Conservation (phyloP, 345 rosid genomes). For the Leavenworthia alabamica region DNA sequence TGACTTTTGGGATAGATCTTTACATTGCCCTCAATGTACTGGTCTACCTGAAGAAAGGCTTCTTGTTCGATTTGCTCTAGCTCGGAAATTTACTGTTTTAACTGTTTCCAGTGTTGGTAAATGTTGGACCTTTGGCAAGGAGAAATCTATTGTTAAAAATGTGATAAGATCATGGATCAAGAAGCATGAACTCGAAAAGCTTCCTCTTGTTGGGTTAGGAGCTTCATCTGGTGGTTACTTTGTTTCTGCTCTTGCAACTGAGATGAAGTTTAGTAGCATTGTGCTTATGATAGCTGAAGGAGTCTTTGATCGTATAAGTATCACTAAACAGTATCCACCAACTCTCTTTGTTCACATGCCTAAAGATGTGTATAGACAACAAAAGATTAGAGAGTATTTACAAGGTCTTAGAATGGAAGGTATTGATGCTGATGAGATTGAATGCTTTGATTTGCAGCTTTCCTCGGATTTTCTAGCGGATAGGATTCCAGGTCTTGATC, state of each 20-base stretch:
- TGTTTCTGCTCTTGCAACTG: slow-evolving; percentile 61
- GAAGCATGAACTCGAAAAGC: slow-evolving; percentile 46
- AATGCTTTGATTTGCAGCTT: slow-evolving; percentile 63
- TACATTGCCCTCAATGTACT: slow-evolving; percentile 50
- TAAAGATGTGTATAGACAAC: slow-evolving; percentile 57
- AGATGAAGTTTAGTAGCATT: slow-evolving; percentile 58
- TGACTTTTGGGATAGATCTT: slow-evolving; percentile 81
- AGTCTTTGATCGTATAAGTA: slow-evolving; percentile 50
- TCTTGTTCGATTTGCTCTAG: slow-evolving; percentile 57
- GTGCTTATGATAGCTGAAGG: slow-evolving; percentile 88
- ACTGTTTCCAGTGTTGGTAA: slow-evolving; percentile 59
- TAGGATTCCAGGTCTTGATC: slow-evolving; percentile 56
- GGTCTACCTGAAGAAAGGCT: slow-evolving; percentile 83
- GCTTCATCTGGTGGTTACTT: slow-evolving; percentile 96
- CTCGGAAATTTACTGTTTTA: slow-evolving; percentile 52
- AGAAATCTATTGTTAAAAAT: slow-evolving; percentile 42
- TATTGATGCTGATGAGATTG: slow-evolving; percentile 67
- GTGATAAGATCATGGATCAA: slow-evolving; percentile 56
- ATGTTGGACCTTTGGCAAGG: slow-evolving; percentile 74
- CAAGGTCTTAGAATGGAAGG: slow-evolving; percentile 51
- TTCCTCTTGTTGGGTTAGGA: slow-evolving; percentile 85
- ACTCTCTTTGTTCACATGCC: slow-evolving; percentile 96
- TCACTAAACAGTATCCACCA: slow-evolving; percentile 57
- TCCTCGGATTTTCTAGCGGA: slow-evolving; percentile 47
- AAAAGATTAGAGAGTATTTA: slow-evolving; percentile 50